Conservation (phyloP, 2,329 filamentous ascomycete genomes). For the Cladosporium cucumerinum region DNA sequence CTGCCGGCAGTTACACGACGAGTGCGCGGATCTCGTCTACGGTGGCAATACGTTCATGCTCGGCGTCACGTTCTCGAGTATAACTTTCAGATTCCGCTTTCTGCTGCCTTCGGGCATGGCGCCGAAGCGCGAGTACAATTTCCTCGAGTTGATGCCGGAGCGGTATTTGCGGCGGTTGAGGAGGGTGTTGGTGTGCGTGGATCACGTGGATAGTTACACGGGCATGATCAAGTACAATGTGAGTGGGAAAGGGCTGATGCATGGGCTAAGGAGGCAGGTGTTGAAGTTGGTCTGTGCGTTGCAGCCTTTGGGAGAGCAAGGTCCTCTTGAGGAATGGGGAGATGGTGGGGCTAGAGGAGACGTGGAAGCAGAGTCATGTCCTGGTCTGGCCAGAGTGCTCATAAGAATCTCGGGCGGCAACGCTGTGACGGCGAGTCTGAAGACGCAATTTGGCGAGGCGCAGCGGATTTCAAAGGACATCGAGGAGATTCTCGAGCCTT, state of each 20-base stretch:
- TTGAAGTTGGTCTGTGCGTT: conserved; percentile 41
- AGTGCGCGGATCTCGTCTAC: conserved; percentile 46
- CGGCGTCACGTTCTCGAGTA: conserved; percentile 43
- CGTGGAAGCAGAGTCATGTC: background rate
- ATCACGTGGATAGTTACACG: conserved; percentile 49
- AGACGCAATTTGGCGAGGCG: conserved; percentile 30
- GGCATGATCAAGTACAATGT: conserved; percentile 53
- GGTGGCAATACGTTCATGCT: conserved; percentile 43
- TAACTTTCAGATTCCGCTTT: conserved; percentile 46
- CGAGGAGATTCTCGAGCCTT: conserved; percentile 43
- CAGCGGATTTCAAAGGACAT: conserved; percentile 34
- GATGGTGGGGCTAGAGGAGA: background rate
- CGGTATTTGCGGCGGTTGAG: conserved; percentile 42
- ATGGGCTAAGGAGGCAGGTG: conserved; percentile 42
- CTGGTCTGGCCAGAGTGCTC: conserved; percentile 23
- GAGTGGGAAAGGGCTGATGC: conserved; percentile 43
- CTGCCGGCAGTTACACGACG: conserved; percentile 43
- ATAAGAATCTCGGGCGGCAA: conserved; percentile 34
- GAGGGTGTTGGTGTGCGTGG: conserved; percentile 44
- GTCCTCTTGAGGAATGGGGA: conserved; percentile 7
- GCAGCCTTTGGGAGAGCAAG: conserved; percentile 20
- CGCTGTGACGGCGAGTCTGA: conserved; percentile 31
- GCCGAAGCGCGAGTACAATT: conserved; percentile 39
- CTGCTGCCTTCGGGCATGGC: conserved; percentile 40
- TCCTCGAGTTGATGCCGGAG: conserved; percentile 42